Base-by-base conservation (phyloP, 768 basidiomycete species). In the Suillus alpinus region DNA sequence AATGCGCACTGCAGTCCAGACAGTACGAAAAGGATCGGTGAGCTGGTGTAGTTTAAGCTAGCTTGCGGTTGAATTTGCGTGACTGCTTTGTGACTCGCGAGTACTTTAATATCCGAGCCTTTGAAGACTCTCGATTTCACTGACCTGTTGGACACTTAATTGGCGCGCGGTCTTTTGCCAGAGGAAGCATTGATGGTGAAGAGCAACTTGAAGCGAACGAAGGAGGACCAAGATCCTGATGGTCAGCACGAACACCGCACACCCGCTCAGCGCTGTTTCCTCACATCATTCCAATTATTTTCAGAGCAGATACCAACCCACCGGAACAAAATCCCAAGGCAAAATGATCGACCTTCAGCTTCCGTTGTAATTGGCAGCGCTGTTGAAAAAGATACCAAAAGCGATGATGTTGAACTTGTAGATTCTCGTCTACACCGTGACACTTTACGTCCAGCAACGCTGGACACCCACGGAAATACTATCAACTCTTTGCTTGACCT, bases 401-500 rank as follows among this genome's bases (percentile, higher is more conserved):
- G 4, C 16, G 20, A 37, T 16, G 34, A 23, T 37, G 23, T 23
- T 23, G 37, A 12, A 29, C 20, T 37, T 10, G 36, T 16, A 37
- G 34, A 37, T 36, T 20, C 4, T 53, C 36, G 14, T 23, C 10
- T 20, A 16, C 10, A 37, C n/a, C n/a, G n/a, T n/a, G n/a, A n/a
- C 5, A 18, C 49, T 31, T 23, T 10, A 26, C 23, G 23, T 26
- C n/a, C 52, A 10, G 23, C 23, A 36, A 14, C 5, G 16, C 37
- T 6, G 6, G 16, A 29, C 16, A 6, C 16, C 36, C 29, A 46
- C 29, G 56, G 10, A 29, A 57, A 40, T 37, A 18, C 26, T 9
- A 61, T 72, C 7, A 10, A 8, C 7, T 8, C 64, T 13, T 72
- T 83, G 20, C 73, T 87, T 7, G 84, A 87, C 68, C 77, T 86